Percentiles rank a stretch among this genome's conserved stretches.
Evolutionary conservation across 495 filamentous ascomycete species (phyloP).

Genomic region (Terfezia boudieri): DNA sequence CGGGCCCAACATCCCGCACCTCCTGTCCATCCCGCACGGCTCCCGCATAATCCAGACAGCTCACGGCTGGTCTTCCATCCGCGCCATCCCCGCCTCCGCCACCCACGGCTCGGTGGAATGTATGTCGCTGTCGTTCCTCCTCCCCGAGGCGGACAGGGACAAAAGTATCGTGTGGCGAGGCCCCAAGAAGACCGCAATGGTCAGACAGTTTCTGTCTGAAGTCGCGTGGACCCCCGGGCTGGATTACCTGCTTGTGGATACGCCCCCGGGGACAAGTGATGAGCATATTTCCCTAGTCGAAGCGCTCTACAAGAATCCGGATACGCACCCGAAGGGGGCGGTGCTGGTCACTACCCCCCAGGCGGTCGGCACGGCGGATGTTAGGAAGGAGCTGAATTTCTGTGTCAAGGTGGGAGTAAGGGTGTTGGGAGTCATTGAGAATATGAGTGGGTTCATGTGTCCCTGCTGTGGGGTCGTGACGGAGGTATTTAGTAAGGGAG

Average conservation of each 20-base stretch:
- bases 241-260: constrained; percentile 85
- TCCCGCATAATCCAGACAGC: constrained; percentile 76
- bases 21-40: constrained; percentile 60
- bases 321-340: constrained; percentile 51
- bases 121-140: constrained; percentile 84
- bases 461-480: constrained; percentile 55
- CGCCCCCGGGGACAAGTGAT: constrained; percentile 72
- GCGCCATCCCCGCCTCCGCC: constrained; percentile 16
- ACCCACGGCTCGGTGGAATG: not conserved
- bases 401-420: constrained; percentile 65
- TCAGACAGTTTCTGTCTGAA: constrained; percentile 79
- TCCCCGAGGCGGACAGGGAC: constrained; percentile 39
- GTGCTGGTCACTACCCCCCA: constrained; percentile 94
- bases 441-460: constrained; percentile 94
- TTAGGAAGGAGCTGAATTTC: constrained; percentile 91
- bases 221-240: constrained; percentile 62
- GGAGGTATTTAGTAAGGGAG: constrained; percentile 75
- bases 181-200: constrained; percentile 98
- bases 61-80: constrained; percentile 71
- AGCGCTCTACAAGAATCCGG: constrained; percentile 1
- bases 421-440: constrained; percentile 80
- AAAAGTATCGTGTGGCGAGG: constrained; percentile 94
- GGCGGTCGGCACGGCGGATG: constrained; percentile 78
- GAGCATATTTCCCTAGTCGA: constrained; percentile 92
- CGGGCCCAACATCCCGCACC: constrained; percentile 82